Conservation (phyloP, 2,329 filamentous ascomycete genomes). For the Aspergillus jensenii region DNA sequence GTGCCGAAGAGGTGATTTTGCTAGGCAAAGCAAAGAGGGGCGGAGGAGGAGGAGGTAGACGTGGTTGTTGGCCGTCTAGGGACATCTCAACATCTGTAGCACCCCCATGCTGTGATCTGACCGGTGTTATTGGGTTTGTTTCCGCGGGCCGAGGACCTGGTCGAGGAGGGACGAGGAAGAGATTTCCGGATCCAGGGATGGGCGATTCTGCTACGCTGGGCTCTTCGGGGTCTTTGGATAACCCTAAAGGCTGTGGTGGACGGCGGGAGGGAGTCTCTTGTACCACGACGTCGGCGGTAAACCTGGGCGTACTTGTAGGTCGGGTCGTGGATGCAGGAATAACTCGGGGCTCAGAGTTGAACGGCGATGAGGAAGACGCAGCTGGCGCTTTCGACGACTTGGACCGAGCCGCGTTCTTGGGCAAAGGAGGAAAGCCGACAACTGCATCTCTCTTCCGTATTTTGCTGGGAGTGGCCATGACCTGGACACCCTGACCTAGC, state of each 20-base stretch:
- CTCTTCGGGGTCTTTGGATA: conserved; percentile 11
- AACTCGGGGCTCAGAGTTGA: conserved; percentile 29
- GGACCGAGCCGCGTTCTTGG: conserved; percentile 25
- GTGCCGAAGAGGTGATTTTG: conserved; percentile 3
- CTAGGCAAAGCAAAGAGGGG: conserved; percentile 10
- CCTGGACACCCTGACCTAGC: conserved; percentile 46
- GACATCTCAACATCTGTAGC: conserved; percentile 1
- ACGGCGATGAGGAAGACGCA: conserved; percentile 21
- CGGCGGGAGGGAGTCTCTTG: conserved; percentile 44
- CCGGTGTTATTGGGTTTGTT: conserved; percentile 28
- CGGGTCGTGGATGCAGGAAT: conserved; percentile 34
- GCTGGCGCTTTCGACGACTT: conserved; percentile 20
- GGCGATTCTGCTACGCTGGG: conserved; percentile 5
- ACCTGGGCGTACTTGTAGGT: conserved; percentile 21
- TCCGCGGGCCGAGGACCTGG: conserved; percentile 25
- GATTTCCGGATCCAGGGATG: conserved; percentile 19
- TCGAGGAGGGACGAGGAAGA: conserved; percentile 29
- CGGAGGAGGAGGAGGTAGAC: conserved; percentile 4
- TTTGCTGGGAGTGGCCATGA: conserved; percentile 49
- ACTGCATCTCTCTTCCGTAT: conserved; percentile 34
- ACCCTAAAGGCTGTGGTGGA: conserved; percentile 23
- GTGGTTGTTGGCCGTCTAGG: neutral
- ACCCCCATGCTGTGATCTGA: conserved; percentile 27
- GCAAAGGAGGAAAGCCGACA: conserved; percentile 27
- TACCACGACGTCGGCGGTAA: conserved; percentile 21